Base-by-base conservation (phyloP, 768 basidiomycete species). In the Rhizopogon vinicolor region DNA sequence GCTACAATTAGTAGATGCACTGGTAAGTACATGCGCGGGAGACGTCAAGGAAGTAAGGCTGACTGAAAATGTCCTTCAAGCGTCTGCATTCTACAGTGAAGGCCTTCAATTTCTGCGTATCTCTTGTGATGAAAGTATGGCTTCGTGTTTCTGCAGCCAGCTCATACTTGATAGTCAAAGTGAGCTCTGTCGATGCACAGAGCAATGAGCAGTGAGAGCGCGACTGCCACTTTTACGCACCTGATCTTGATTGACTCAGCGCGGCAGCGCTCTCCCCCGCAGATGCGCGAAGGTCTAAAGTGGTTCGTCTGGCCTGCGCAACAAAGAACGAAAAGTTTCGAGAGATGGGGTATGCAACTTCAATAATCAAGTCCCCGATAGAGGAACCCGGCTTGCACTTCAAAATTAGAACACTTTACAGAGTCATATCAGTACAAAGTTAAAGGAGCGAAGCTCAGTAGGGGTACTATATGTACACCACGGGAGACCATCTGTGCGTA, bases 31-130 rank as follows among this genome's bases (percentile, higher is more conserved):
- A 49, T 37, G 16, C 13, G 22, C 22, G 19, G 33, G 33, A 22
- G 48, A 37, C 33, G 14, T 49, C 35, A 37, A 19, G 9, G 35
- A 49, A 49, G 35, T 9, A 37, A 40, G 29, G 62, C 70, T 54
- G 61, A 84, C 85, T 76, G 52, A 77, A 71, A 2, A 71, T 69
- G 39, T 80, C 77, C 60, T 76, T 83, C 48, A 87, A 62, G 33
- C 81, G 74, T 62, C 79, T 85, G 63, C 79, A 85, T 64, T 87
- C 83, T 1, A 73, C 70, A 9, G 83, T 65, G 14, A 88, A 64
- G 10, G 45, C 59, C 39, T 76, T 75, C 44, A 89, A 63, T 3
- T 69, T 68, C 50, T 78, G 75, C 0, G 77, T 73, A 62, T 86
- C 76, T 19, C 70, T 63, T 0, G 85, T 78, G 35, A 72, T 70